Conservation (phyloP, 2,329 filamentous ascomycete genomes). For the Orbilia brochopaga region DNA sequence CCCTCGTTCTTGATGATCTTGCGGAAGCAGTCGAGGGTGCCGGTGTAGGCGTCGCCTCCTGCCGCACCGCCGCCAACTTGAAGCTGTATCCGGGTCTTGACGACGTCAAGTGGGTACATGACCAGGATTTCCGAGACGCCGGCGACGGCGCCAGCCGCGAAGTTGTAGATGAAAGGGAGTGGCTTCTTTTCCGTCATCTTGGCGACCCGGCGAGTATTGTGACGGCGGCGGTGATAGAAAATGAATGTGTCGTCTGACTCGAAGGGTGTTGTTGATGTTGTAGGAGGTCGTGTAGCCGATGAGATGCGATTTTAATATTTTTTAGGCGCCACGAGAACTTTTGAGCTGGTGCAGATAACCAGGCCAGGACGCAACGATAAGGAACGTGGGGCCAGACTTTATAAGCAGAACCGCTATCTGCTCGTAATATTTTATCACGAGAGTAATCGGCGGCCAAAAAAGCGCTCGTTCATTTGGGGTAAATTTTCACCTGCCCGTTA, state of each 20-base stretch:
- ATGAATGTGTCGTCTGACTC: conserved; percentile 4
- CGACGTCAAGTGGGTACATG: conserved; percentile 98
- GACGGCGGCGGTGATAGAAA: conserved; percentile 10
- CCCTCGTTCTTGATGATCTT: conserved; percentile 98
- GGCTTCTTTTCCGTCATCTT: conserved; percentile 73
- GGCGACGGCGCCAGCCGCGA: conserved; percentile 92
- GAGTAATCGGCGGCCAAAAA: conserved; percentile 32
- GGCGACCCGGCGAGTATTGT: conserved; percentile 55
- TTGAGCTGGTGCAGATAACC: background rate
- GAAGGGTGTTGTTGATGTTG: conserved; percentile 28
- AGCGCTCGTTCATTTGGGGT: conserved; percentile 6
- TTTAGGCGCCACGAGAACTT: background rate
- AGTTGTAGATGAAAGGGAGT: conserved; percentile 91
- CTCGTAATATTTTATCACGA: conserved; percentile 8
- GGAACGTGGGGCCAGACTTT: background rate
- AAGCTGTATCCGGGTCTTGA: conserved; percentile 95
- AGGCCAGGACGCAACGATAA: background rate
- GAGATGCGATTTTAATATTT: conserved; percentile 25
- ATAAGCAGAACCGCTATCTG: background rate
- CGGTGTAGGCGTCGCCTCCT: conserved; percentile 86
- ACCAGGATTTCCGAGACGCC: conserved; percentile 78
- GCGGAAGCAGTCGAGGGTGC: conserved; percentile 96
- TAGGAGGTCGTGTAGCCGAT: conserved; percentile 1
- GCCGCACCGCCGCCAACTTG: conserved; percentile 72
- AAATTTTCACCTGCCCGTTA: conserved; percentile 42